Percentiles rank a stretch among this genome's conserved stretches.
These are phyloP conservation scores for Neofusicoccum ribis DNA, from an alignment of 2,329 filamentous ascomycete genomes.

Conservation along the genomic window DNA sequence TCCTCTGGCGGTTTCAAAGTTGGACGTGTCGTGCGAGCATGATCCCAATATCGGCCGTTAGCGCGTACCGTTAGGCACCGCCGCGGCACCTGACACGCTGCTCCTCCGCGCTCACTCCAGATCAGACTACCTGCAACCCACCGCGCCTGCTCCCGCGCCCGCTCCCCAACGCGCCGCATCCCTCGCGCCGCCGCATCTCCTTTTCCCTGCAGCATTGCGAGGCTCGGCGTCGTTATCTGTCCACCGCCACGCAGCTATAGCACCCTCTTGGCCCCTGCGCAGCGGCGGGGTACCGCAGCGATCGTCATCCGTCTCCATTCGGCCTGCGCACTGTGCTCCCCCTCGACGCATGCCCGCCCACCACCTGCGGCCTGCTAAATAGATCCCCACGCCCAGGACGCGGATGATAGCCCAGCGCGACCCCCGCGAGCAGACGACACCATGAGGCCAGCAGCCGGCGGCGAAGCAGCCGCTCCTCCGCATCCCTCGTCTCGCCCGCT, in stretches of 20 bases:
- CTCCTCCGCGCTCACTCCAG: slow-evolving; percentile 12
- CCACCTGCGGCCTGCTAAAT: slow-evolving; percentile 9
- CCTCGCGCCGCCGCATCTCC: neutral
- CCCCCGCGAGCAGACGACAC: neutral
- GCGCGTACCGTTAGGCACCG: neutral
- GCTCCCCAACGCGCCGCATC: neutral
- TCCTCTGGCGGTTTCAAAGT: neutral
- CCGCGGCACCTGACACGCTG: slow-evolving; percentile 15
- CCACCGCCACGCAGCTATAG: slow-evolving; percentile 19
- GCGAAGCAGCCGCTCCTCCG: slow-evolving; percentile 34
- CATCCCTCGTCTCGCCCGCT: slow-evolving; percentile 29
- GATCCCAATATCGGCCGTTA: neutral
- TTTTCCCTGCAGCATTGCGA: slow-evolving; percentile 9
- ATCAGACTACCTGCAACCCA: slow-evolving; percentile 6
- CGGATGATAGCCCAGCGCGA: slow-evolving; percentile 8
- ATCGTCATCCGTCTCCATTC: slow-evolving; percentile 18
- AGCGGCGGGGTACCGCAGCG: slow-evolving; percentile 17
- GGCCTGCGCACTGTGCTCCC: slow-evolving; percentile 3
- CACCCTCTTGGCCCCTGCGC: slow-evolving; percentile 17
- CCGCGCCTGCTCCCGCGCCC: neutral
- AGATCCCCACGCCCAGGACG: neutral
- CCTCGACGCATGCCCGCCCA: slow-evolving; percentile 16
- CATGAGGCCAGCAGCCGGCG: slow-evolving; percentile 39
- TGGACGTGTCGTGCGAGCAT: neutral
- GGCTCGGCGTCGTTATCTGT: slow-evolving; percentile 9